Conservation (phyloP, 1,284 basidiomycete species). For the Trichosporon sp. region DNA sequence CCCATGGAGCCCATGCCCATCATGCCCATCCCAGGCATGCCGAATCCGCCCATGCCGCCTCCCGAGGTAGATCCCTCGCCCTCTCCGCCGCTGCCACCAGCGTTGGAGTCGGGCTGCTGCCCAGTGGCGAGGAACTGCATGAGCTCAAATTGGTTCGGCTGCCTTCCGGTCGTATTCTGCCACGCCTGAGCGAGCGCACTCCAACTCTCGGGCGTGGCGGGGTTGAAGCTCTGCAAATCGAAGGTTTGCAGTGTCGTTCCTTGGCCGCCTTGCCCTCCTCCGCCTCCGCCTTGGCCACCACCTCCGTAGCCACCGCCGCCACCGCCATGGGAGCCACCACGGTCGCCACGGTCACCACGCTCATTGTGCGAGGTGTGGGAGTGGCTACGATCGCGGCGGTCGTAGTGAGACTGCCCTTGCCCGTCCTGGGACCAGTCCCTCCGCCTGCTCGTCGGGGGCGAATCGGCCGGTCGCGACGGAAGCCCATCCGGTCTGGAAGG, state of each 20-base stretch:
- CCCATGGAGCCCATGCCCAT: conserved; percentile 5
- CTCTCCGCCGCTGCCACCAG: neutral
- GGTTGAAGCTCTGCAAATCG: conserved; percentile 45
- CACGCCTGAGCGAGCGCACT: conserved; percentile 43
- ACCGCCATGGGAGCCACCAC: conserved; percentile 19
- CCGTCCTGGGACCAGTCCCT: neutral
- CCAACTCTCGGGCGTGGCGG: conserved; percentile 44
- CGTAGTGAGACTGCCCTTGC: neutral
- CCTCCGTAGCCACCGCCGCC: neutral
- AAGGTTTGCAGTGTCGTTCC: conserved; percentile 29
- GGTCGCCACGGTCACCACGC: conserved; percentile 1
- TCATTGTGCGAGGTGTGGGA: neutral
- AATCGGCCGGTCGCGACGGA: conserved; percentile 18
- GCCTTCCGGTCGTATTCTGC: conserved; percentile 41
- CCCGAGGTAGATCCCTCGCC: neutral
- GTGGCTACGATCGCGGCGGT: too few relatives aligned
- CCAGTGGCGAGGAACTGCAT: conserved; percentile 46
- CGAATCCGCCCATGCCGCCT: neutral
- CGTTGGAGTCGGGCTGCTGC: conserved; percentile 19
- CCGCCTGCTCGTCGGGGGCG: neutral
- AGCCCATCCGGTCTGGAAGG: conserved; percentile 8
- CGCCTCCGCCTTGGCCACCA: neutral
- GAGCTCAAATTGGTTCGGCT: conserved; percentile 50
- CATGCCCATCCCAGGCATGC: neutral
- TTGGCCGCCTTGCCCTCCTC: neutral